Evolutionary conservation across 495 filamentous ascomycete species (phyloP).

Genomic region (Penicillium macrosclerotiorum): DNA sequence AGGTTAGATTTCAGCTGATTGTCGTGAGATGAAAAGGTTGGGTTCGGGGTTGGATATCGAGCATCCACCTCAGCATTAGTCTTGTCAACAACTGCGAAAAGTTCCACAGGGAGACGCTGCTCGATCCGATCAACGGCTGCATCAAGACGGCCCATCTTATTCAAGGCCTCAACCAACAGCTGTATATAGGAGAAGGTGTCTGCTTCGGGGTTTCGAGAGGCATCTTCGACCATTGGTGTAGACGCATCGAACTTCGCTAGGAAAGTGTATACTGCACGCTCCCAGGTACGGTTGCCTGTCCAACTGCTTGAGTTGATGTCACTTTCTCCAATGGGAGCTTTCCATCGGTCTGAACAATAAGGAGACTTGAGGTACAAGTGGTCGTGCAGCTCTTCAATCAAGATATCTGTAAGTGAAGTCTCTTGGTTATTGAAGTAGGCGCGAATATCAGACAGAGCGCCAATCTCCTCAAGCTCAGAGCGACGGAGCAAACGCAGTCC

Average conservation of each 20-base stretch:
- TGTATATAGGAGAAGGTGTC: constrained; percentile 93
- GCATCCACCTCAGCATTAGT: constrained; percentile 91
- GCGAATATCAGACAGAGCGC: constrained; percentile 79
- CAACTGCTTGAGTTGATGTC: constrained; percentile 49
- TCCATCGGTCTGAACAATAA: constrained; percentile 95
- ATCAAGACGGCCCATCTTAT: constrained; percentile 82
- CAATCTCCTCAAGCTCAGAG: constrained; percentile 89
- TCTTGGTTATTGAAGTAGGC: constrained; percentile 93
- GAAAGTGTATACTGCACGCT: constrained; percentile 71
- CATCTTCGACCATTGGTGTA: constrained; percentile 74
- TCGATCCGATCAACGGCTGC: constrained; percentile 85
- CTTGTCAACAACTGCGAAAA: constrained; percentile 91
- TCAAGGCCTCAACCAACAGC: constrained; percentile 81
- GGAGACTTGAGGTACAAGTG: constrained; percentile 96
- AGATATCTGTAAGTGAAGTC: constrained; percentile 83
- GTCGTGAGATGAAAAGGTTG: constrained; percentile 52
- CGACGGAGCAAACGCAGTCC: constrained; percentile 77
- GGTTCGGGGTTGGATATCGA: constrained; percentile 71
- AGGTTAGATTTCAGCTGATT: constrained; percentile 48
- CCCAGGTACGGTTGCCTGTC: constrained; percentile 38
- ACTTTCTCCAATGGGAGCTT: constrained; percentile 49
- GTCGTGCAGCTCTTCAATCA: constrained; percentile 95
- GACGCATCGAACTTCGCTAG: constrained; percentile 77
- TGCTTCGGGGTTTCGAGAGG: constrained; percentile 87
- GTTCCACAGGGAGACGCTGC: constrained; percentile 87